A percentile compares a stretch with the other conserved stretches of the same genome.
Evolutionary conservation across 306 rosid species (phyloP).

Genomic region (Prunus fruticosa): DNA sequence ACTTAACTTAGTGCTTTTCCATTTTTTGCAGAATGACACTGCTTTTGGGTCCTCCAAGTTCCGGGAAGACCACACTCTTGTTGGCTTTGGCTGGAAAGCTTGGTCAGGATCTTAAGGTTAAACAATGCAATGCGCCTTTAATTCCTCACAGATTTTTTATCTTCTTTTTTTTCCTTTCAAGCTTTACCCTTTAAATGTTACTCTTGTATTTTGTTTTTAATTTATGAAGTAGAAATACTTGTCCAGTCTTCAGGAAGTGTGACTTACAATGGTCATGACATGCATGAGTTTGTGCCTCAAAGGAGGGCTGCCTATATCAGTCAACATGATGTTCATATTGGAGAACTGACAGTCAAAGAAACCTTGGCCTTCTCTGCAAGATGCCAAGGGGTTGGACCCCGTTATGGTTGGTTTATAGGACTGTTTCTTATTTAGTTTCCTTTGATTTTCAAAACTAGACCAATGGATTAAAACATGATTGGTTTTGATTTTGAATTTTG

Average conservation of each 20-base stretch:
- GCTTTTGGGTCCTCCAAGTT: constrained; percentile 31
- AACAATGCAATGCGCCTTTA: not conserved
- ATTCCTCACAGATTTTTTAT: too few relatives aligned
- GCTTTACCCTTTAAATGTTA: not conserved
- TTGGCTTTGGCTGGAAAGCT: constrained; percentile 23
- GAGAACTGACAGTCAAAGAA: constrained; percentile 24
- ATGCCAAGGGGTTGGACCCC: constrained; percentile 26
- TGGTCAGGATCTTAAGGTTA: constrained; percentile 14
- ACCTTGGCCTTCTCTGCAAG: constrained; percentile 25
- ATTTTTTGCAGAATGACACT: constrained; percentile 2
- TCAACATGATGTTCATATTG: constrained; percentile 25
- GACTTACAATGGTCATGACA: constrained; percentile 25
- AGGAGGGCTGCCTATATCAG: constrained; percentile 17
- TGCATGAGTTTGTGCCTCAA: constrained; percentile 24
- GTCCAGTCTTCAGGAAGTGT: constrained; percentile 15
- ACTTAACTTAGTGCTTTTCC: not conserved
- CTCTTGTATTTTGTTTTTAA: not conserved
- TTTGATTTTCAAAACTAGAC: not conserved
- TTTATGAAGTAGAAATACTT: not conserved
- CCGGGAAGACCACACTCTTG: constrained; percentile 19
- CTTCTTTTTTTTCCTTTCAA: not conserved
- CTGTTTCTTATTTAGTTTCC: not conserved
- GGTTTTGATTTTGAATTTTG: not conserved
- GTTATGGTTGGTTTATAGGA: constrained; percentile 15
- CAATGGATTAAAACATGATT: not conserved